These are phyloP conservation scores for Metschnikowia aberdeeniae DNA, from an alignment of 805 yeast species.

Conservation along the genomic window DNA sequence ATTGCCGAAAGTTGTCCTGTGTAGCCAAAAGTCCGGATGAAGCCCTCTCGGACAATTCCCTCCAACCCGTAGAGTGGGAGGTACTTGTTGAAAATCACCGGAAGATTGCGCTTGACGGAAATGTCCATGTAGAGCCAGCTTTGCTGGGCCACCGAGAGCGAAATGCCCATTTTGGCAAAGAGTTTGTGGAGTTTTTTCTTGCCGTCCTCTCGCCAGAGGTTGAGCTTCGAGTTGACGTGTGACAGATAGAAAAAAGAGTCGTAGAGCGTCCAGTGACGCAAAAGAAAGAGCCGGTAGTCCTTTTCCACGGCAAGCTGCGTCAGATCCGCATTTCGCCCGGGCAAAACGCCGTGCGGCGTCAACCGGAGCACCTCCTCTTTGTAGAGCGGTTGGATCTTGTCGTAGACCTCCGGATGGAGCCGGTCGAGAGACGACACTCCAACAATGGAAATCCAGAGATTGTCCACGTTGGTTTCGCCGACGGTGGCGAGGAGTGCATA, in stretches of 20 bases:
- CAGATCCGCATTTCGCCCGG: conserved; percentile 36
- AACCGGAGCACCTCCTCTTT: conserved; percentile 81
- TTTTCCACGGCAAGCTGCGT: conserved; percentile 61
- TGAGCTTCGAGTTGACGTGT: conserved; percentile 81
- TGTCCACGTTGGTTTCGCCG: conserved; percentile 71
- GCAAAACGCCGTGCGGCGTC: conserved; percentile 33
- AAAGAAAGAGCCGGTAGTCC: conserved; percentile 79
- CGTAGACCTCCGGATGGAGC: conserved; percentile 71
- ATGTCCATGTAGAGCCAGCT: conserved; percentile 90
- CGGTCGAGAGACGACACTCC: conserved; percentile 82
- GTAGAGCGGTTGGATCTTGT: conserved; percentile 64
- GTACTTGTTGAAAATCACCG: conserved; percentile 63
- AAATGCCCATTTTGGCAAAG: conserved; percentile 95
- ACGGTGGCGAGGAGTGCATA: conserved; percentile 76
- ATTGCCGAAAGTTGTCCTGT: conserved; percentile 86
- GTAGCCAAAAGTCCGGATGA: conserved; percentile 80
- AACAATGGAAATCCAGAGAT: conserved; percentile 81
- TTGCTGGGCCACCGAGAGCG: conserved; percentile 83
- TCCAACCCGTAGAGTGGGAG: conserved; percentile 75
- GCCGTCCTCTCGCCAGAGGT: conserved; percentile 90
- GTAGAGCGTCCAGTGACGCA: conserved; percentile 91
- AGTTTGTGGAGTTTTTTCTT: conserved; percentile 78
- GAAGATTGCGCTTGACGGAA: conserved; percentile 67
- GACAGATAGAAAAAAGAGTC: conserved; percentile 89
- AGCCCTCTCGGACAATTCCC: conserved; percentile 80